These are phyloP conservation scores for Terfezia claveryi DNA, from an alignment of 495 filamentous ascomycete species.

Conservation along the genomic window DNA sequence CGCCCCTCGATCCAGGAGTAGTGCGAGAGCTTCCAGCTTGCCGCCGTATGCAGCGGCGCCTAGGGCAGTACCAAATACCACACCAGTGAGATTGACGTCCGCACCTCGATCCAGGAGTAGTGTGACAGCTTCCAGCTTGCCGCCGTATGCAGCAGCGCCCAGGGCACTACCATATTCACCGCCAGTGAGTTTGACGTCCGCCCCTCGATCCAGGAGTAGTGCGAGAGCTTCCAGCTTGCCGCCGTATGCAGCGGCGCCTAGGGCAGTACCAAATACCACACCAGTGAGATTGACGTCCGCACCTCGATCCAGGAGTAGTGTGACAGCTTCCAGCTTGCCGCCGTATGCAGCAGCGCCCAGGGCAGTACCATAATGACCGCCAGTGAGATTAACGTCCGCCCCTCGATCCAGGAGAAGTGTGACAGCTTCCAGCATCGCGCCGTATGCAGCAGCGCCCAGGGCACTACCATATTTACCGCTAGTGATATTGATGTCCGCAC, in stretches of 20 bases:
- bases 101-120: constrained; percentile 13
- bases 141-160: constrained; percentile 5
- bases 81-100: constrained; percentile 8
- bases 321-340: too few relatives aligned
- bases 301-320: too few relatives aligned
- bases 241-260: too few relatives aligned
- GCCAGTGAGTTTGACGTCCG: constrained; percentile 14
- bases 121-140: constrained; percentile 1
- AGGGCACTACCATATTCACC: constrained; percentile 10
- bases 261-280: too few relatives aligned
- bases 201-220: constrained; percentile 7
- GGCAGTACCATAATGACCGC: too few relatives aligned
- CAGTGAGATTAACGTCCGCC: too few relatives aligned
- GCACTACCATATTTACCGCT: background rate
- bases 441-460: background rate
- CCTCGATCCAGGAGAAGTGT: background rate
- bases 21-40: background rate
- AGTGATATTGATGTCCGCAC: constrained; percentile 10
- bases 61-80: background rate
- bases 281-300: too few relatives aligned
- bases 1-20: constrained; percentile 10
- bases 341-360: too few relatives aligned
- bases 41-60: background rate
- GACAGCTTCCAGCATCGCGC: too few relatives aligned
- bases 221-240: too few relatives aligned